phyloP scores from a whole-genome alignment of 169 alveolate genomes.

The Cryptosporidium baileyi region DNA sequence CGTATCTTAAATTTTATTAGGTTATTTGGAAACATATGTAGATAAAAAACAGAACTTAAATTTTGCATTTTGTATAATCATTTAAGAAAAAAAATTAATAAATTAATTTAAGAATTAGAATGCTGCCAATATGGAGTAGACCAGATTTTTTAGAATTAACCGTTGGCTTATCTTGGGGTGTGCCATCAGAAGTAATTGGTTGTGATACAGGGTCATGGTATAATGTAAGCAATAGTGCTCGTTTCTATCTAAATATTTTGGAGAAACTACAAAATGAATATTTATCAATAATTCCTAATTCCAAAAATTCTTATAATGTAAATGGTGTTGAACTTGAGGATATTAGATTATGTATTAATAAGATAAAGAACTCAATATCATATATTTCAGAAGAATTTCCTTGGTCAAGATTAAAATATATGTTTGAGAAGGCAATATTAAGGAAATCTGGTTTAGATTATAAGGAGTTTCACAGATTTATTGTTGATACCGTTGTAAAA shows the following conservation, averaged over 20 bases:
- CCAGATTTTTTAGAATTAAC: conserved; percentile 31
- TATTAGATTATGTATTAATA: conserved; percentile 6
- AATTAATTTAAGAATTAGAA: too few relatives aligned
- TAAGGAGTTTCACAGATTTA: conserved; percentile 34
- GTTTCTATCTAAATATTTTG: conserved; percentile 11
- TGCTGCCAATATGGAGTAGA: conserved; percentile 58
- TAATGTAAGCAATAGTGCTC: conserved; percentile 42
- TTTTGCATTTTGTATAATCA: not conserved
- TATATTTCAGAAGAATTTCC: conserved; percentile 63
- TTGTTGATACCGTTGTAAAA: conserved; percentile 11
- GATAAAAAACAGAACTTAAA: too few relatives aligned
- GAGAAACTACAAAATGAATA: conserved; percentile 20
- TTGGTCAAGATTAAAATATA: conserved; percentile 48
- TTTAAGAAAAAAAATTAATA: not conserved
- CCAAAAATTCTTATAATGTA: not conserved
- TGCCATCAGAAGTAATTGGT: conserved; percentile 35
- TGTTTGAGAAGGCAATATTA: conserved; percentile 22
- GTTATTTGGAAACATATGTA: too few relatives aligned
- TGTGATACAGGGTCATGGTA: conserved; percentile 58
- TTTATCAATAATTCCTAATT: not conserved
- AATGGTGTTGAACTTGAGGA: not conserved
- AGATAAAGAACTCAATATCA: conserved; percentile 12
- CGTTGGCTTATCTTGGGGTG: conserved; percentile 26
- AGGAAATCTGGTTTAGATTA: conserved; percentile 31
- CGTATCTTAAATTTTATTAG: not conserved